Evolutionary conservation across 176 grass and related monocot genomes (phyloP), one percentile per base, ranked within the genome.

Genomic region (Eleusine indica): DNA sequence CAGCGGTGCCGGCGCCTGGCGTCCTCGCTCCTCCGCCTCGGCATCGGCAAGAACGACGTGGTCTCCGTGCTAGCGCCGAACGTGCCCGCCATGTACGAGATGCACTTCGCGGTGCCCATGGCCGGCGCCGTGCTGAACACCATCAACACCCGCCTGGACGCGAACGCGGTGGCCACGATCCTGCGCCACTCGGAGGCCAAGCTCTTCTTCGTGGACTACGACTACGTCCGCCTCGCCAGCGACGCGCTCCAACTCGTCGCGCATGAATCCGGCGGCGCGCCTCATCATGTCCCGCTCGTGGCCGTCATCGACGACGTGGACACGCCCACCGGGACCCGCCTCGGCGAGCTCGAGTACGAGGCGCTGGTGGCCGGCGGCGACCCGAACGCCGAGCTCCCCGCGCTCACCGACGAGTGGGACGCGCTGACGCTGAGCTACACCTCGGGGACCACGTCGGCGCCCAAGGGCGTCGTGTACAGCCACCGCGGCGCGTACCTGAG

Each of bases 71-170:
- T 94, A 3, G 92, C 92, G 3, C 92, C 92, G 1, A 94, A 94
- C 71, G 81, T 94, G 16, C 92, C 92, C 22, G 92, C 92, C 4
- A 79, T 92, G 80, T 92, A 92, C 78, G 92, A 94, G 87, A 89
- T 92, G 92, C 92, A 94, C 84, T 94, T 94, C 66, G 89, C 84
- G 4, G 92, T 92, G 51, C 92, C 92, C 40, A 94, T 94, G 92
- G 89, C 89, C 43, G 92, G 92, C 16, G 89, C 92, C 7, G 89
- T 94, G 7, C 89, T 94, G 25, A 94, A 94, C 89, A 76, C 92
- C 51, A 79, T 94, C 86, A 94, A 94, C 89, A 94, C 86, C 22
- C 89, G 92, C 25, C 92, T 94, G 54, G 92, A 94, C 64, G 89
- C 92, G 39, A n/a, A 4, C 56, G 90, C 83, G 11, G 85, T 94